Conservation (phyloP, 352 stramenopile species). For the Phytophthora foliorum region DNA sequence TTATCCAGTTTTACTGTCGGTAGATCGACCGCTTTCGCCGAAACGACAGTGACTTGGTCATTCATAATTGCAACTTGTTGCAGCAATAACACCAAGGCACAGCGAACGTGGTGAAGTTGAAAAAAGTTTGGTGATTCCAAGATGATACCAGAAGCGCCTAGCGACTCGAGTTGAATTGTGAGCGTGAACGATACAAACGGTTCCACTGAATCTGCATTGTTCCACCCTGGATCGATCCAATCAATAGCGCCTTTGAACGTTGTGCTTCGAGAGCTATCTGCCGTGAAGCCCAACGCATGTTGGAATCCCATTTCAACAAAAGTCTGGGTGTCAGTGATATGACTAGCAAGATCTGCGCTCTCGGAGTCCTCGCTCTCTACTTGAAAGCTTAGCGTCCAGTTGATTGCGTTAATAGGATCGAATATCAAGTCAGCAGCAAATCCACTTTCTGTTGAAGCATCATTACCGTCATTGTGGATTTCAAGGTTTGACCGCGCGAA, state of each 20-base stretch:
- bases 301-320: slow-evolving; percentile 6
- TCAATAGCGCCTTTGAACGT: slow-evolving; percentile 11
- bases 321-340: slow-evolving; percentile 3
- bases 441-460: background rate
- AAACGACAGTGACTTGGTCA: slow-evolving; percentile 9
- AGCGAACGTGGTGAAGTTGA: slow-evolving; percentile 30
- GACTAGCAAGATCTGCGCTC: slow-evolving; percentile 1
- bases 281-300: slow-evolving; percentile 9
- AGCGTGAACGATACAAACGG: slow-evolving; percentile 26
- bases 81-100: slow-evolving; percentile 24
- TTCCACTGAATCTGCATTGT: background rate
- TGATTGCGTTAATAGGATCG: slow-evolving; percentile 24
- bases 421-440: slow-evolving; percentile 13
- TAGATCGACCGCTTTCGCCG: background rate
- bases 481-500: background rate
- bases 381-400: slow-evolving; percentile 26
- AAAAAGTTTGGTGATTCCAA: slow-evolving; percentile 27
- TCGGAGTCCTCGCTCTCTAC: slow-evolving; percentile 11
- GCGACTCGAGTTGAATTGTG: slow-evolving; percentile 18
- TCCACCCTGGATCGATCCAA: slow-evolving; percentile 9
- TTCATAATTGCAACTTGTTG: slow-evolving; percentile 31
- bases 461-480: slow-evolving; percentile 17
- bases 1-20: background rate
- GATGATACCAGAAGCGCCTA: slow-evolving; percentile 12
- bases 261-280: background rate